phyloP scores from a whole-genome alignment of 305 asterid species.

The Galium porrigens region DNA sequence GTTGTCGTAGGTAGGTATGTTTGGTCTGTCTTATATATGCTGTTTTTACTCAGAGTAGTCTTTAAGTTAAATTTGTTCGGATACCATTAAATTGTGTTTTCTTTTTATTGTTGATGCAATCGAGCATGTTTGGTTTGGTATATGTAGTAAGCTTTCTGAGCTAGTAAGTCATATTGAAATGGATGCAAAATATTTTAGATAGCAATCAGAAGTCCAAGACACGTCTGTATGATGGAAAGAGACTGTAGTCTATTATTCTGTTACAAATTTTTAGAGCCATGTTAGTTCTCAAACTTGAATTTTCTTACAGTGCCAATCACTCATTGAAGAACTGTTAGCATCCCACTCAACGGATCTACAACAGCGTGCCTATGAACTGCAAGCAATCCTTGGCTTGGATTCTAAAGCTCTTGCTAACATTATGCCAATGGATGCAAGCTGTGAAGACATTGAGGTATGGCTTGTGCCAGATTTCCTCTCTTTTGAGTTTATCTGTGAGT shows the following conservation, averaged over 20 bases:
- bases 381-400: conserved; percentile 59
- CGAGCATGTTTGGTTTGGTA: background rate
- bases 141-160: background rate
- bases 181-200: background rate
- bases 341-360: conserved; percentile 91
- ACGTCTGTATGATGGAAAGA: background rate
- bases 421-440: conserved; percentile 78
- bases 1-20: background rate
- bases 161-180: background rate
- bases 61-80: background rate
- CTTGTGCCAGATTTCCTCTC: background rate
- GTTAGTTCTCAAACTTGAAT: conserved; percentile 15
- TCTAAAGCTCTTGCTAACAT: conserved; percentile 49
- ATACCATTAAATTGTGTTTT: background rate
- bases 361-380: conserved; percentile 97
- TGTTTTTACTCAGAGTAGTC: background rate
- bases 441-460: conserved; percentile 76
- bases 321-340: conserved; percentile 74
- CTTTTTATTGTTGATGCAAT: background rate
- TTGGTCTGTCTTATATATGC: background rate
- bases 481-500: background rate
- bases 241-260: background rate
- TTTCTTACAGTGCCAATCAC: conserved; percentile 70
- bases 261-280: background rate
- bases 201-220: background rate